These are phyloP conservation scores for Canna indica DNA, from an alignment of 176 grass and related monocot genomes.

Conservation along the genomic window DNA sequence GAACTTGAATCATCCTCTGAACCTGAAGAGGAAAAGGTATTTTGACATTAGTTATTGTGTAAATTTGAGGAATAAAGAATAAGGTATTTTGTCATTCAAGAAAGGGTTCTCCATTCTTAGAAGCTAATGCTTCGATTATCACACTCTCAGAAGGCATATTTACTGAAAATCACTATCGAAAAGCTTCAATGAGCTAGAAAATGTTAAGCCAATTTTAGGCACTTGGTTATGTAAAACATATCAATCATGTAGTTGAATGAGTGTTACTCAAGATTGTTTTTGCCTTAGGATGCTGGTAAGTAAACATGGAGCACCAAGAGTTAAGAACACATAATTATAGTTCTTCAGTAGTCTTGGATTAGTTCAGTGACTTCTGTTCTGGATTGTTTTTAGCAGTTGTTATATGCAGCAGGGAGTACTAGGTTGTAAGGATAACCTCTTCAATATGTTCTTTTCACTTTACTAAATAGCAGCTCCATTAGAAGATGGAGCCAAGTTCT, in stretches of 20 bases:
- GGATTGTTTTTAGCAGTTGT: too few species aligned
- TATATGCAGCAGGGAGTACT: too few species aligned
- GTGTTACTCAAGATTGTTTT: too few species aligned
- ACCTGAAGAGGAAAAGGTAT: constrained; percentile 21
- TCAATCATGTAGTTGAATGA: background rate
- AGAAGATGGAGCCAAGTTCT: too few species aligned
- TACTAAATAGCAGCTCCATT: too few species aligned
- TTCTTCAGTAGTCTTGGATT: too few species aligned
- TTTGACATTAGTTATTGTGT: background rate
- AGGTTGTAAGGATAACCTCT: too few species aligned
- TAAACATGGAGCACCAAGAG: too few species aligned
- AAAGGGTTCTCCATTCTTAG: background rate
- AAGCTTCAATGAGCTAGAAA: background rate
- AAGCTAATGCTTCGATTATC: background rate
- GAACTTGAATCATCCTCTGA: constrained; percentile 65
- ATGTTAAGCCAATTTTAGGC: background rate
- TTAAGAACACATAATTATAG: too few species aligned
- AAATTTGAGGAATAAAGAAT: background rate
- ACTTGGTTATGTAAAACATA: background rate
- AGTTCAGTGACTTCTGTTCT: too few species aligned
- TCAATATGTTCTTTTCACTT: too few species aligned
- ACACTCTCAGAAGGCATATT: background rate
- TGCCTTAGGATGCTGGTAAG: too few species aligned
- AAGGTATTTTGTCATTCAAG: background rate
- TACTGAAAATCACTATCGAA: background rate